A percentile compares a stretch with the other conserved stretches of the same genome.
Conservation (phyloP, 2,329 filamentous ascomycete genomes). For the Talaromyces sp. region DNA sequence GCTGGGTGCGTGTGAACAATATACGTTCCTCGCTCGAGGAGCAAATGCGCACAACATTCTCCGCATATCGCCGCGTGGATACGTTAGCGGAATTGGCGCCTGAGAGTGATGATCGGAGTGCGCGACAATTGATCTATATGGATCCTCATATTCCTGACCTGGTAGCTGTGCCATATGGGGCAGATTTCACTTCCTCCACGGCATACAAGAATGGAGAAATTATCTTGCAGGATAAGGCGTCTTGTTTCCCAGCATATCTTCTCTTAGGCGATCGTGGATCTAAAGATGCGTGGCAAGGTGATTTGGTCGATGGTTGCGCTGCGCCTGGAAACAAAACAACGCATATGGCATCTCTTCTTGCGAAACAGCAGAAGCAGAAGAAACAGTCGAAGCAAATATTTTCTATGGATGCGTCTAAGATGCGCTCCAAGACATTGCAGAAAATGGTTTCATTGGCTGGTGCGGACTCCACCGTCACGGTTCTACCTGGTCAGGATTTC, state of each 20-base stretch:
- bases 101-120: constrained; percentile 26
- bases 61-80: constrained; percentile 60
- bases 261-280: constrained; percentile 58
- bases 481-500: constrained; percentile 80
- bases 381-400: constrained; percentile 51
- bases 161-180: constrained; percentile 72
- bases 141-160: constrained; percentile 83
- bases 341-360: constrained; percentile 77
- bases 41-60: constrained; percentile 76
- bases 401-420: constrained; percentile 43
- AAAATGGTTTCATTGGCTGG: constrained; percentile 84
- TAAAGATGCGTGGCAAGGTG: constrained; percentile 54
- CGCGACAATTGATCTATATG: constrained; percentile 55
- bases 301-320: constrained; percentile 89
- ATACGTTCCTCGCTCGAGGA: constrained; percentile 70
- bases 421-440: constrained; percentile 72
- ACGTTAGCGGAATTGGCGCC: constrained; percentile 61
- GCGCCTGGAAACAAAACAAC: constrained; percentile 98
- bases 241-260: constrained; percentile 92
- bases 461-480: constrained; percentile 65
- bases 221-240: constrained; percentile 95
- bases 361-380: constrained; percentile 29
- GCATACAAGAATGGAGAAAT: constrained; percentile 77
- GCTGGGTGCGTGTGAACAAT: constrained; percentile 89
- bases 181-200: constrained; percentile 71